phyloP scores from a whole-genome alignment of 441 rosid species.

The Aleurites moluccanus region DNA sequence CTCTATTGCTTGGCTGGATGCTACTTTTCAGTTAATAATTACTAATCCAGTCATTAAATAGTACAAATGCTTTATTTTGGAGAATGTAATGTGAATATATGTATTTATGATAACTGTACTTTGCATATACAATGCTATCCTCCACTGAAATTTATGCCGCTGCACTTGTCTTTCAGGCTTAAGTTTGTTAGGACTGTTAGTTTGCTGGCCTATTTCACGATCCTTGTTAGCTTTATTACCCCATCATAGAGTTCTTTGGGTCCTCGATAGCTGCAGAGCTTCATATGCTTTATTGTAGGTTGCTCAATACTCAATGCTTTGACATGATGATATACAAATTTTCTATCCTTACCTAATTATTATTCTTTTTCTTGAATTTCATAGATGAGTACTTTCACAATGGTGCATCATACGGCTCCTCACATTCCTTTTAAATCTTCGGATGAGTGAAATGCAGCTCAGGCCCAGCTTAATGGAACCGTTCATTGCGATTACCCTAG shows the following conservation, averaged over 20 bases:
- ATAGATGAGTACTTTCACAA: constrained; percentile 95
- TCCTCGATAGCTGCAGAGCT: not conserved
- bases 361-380: constrained; percentile 20
- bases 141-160: not conserved
- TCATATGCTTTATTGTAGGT: not conserved
- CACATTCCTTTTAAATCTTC: constrained; percentile 79
- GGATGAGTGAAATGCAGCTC: constrained; percentile 82
- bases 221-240: not conserved
- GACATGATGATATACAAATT: not conserved
- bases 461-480: constrained; percentile 88
- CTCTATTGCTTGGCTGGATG: not conserved
- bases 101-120: not conserved
- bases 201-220: not conserved
- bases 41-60: not conserved
- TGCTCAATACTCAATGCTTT: not conserved
- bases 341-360: constrained; percentile 7
- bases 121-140: not conserved
- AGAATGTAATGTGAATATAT: too few species aligned
- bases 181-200: not conserved
- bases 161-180: not conserved
- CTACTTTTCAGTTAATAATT: not conserved
- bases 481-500: constrained; percentile 89
- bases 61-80: not conserved
- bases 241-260: not conserved
- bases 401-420: constrained; percentile 97